Percentiles rank a stretch among this genome's conserved stretches.
phyloP scores from a whole-genome alignment of 2,329 filamentous ascomycete genomes.

The Aspergillus candidus region DNA sequence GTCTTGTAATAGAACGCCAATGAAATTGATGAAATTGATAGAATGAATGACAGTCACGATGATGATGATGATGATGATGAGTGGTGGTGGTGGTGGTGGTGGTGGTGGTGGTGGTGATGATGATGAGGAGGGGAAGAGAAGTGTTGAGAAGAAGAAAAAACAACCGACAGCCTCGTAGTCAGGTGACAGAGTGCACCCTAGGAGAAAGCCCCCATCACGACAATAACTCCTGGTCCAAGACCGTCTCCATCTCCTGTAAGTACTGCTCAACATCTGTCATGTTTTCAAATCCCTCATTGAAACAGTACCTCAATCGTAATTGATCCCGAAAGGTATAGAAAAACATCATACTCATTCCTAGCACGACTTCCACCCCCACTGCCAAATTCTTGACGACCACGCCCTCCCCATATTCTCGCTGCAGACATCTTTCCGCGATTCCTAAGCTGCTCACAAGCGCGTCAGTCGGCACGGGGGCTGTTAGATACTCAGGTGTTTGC shows the following conservation, averaged over 20 bases:
- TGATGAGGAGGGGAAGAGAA: too few species aligned
- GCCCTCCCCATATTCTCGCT: neutral
- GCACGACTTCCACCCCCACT: neutral
- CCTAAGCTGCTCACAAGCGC: conserved; percentile 2
- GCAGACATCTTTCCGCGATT: neutral
- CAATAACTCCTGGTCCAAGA: conserved; percentile 1
- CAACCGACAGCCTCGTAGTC: too few species aligned
- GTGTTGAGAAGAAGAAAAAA: too few species aligned
- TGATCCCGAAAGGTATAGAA: conserved; percentile 1
- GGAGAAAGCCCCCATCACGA: too few species aligned
- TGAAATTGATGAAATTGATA: too few species aligned
- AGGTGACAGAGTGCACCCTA: too few species aligned
- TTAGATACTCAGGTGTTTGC: neutral
- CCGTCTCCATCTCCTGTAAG: conserved; percentile 1
- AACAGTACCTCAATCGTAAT: neutral
- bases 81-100: too few species aligned
- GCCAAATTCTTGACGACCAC: neutral
- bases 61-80: too few species aligned
- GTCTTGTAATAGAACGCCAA: too few species aligned
- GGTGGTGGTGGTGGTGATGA: too few species aligned
- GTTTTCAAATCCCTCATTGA: conserved; percentile 3
- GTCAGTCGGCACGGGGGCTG: neutral
- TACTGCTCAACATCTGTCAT: neutral
- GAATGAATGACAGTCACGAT: too few species aligned
- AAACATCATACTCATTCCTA: neutral